Conservation (phyloP, 768 basidiomycete species). For the Hypholoma fasciculare region DNA sequence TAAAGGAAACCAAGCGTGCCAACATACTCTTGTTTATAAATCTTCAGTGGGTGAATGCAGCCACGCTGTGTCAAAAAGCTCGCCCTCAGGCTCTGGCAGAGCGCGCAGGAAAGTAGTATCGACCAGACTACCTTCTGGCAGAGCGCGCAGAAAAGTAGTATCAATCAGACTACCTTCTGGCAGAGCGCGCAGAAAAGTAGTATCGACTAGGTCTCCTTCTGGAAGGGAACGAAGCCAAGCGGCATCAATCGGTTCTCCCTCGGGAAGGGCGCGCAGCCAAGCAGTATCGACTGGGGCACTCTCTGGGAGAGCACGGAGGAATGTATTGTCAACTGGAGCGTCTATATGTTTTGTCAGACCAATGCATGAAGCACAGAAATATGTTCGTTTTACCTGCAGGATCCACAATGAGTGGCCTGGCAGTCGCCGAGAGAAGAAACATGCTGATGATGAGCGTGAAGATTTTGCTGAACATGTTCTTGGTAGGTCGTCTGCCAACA, state of each 20-base stretch:
- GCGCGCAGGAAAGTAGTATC: neutral
- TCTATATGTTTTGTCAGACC: neutral
- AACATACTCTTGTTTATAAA: neutral
- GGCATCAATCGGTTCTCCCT: neutral
- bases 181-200: neutral
- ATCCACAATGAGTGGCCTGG: neutral
- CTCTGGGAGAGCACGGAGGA: neutral
- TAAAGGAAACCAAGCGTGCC: neutral
- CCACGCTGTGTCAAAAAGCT: neutral
- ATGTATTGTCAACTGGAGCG: neutral
- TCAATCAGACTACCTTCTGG: neutral
- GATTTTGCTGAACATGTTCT: neutral
- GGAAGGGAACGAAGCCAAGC: neutral
- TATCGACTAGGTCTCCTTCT: neutral
- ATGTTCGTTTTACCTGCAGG: neutral
- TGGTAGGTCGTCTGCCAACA: neutral
- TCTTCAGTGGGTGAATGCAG: neutral
- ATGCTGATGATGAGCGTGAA: neutral
- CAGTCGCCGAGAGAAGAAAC: neutral
- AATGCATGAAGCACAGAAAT: neutral
- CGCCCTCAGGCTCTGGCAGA: neutral
- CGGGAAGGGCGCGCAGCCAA: constrained; percentile 1
- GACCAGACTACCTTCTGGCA: neutral
- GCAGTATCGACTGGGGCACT: neutral
- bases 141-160: neutral